These are phyloP conservation scores for Groenewaldozyma tartarivorans DNA, from an alignment of 805 yeast genomes.

Conservation along the genomic window DNA sequence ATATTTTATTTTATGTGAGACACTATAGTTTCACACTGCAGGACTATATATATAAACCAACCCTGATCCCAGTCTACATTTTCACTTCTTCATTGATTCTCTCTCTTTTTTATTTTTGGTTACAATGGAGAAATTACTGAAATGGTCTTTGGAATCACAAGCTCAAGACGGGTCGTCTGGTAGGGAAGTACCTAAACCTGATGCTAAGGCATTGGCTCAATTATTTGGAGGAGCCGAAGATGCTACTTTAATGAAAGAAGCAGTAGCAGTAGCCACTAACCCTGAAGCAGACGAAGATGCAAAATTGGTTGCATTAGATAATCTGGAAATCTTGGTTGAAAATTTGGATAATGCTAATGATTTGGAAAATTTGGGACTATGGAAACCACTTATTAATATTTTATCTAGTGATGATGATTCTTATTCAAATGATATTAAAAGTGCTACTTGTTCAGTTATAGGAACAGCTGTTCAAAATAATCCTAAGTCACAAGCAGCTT, in stretches of 20 bases:
- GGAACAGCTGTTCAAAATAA: slow-evolving; percentile 95
- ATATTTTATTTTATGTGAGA: no score
- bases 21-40: no score
- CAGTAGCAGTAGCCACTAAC: slow-evolving; percentile 49
- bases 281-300: slow-evolving; percentile 52
- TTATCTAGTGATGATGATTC: slow-evolving; percentile 36
- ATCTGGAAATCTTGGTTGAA: slow-evolving; percentile 88
- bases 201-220: slow-evolving; percentile 69
- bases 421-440: slow-evolving; percentile 32
- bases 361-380: slow-evolving; percentile 69
- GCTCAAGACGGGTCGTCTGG: slow-evolving; percentile 46
- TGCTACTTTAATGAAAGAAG: slow-evolving; percentile 75
- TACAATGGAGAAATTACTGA: slow-evolving; percentile 86
- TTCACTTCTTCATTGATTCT: no score
- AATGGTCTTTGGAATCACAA: slow-evolving; percentile 84
- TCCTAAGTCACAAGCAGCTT: slow-evolving; percentile 67
- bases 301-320: slow-evolving; percentile 72
- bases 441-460: slow-evolving; percentile 59
- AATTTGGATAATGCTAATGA: slow-evolving; percentile 92
- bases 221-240: slow-evolving; percentile 80
- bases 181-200: slow-evolving; percentile 44
- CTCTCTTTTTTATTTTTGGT: no score
- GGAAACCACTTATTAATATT: slow-evolving; percentile 60
- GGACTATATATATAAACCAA: no score
- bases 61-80: no score